A percentile compares a stretch with the other conserved stretches of the same genome.
phyloP scores from a whole-genome alignment of 352 stramenopile species.

The Phytopythium kandeliae region DNA sequence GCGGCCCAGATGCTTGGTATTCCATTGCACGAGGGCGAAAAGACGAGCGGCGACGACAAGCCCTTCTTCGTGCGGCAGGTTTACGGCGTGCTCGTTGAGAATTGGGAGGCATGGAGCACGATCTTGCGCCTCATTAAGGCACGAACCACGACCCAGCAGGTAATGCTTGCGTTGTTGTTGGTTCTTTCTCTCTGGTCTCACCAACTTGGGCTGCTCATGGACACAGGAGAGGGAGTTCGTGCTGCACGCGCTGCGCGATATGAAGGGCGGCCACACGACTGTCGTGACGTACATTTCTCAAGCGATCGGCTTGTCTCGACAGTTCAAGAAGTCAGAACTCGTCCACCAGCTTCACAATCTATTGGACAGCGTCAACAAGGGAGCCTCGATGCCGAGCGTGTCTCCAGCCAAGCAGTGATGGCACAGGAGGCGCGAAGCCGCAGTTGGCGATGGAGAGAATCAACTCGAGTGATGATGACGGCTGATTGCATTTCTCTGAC shows the following conservation, averaged over 20 bases:
- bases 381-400: not conserved
- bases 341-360: slow-evolving; percentile 41
- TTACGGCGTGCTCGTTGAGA: slow-evolving; percentile 77
- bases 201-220: not conserved
- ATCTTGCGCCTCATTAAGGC: slow-evolving; percentile 77
- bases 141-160: slow-evolving; percentile 62
- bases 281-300: slow-evolving; percentile 70
- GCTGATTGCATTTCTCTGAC: not conserved
- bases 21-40: slow-evolving; percentile 55
- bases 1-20: slow-evolving; percentile 75
- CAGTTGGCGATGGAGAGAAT: not conserved
- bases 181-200: not conserved
- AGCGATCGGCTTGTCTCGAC: slow-evolving; percentile 46
- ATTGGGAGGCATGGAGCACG: slow-evolving; percentile 83
- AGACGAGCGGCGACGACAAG: slow-evolving; percentile 37
- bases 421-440: not conserved
- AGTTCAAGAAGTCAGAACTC: slow-evolving; percentile 69
- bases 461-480: not conserved
- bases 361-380: slow-evolving; percentile 18
- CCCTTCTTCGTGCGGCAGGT: slow-evolving; percentile 62
- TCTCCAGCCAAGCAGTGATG: not conserved
- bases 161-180: slow-evolving; percentile 9
- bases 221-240: slow-evolving; percentile 75
- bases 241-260: slow-evolving; percentile 54
- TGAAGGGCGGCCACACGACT: slow-evolving; percentile 58